Conservation (phyloP, 305 asterid species). For the Solanum hybrid region DNA sequence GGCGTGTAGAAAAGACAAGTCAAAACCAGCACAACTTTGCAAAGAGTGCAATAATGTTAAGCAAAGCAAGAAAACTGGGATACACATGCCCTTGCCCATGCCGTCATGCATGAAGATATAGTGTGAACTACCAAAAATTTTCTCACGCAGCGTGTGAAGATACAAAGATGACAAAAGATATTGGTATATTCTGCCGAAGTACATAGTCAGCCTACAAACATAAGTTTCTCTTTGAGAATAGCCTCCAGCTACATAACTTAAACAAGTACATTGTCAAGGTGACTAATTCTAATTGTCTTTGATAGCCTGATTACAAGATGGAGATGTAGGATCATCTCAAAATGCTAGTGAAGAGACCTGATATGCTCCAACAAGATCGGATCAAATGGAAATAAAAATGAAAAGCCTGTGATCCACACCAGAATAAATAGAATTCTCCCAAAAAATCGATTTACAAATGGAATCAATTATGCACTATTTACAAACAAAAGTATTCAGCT, state of each 20-base stretch:
- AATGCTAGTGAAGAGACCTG: constrained; percentile 1
- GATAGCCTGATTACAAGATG: background rate
- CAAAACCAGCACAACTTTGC: background rate
- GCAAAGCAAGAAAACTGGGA: background rate
- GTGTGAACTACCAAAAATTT: background rate
- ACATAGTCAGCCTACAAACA: background rate
- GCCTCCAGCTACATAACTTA: background rate
- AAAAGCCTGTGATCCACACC: background rate
- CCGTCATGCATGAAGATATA: background rate
- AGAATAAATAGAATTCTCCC: background rate
- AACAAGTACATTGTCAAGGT: background rate
- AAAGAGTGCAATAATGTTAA: background rate
- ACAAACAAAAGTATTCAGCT: background rate
- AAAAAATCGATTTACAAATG: background rate
- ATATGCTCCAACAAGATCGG: background rate
- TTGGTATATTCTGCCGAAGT: background rate
- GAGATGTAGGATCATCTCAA: background rate
- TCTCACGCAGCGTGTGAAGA: background rate
- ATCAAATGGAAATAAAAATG: background rate
- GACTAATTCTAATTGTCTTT: background rate
- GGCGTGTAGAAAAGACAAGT: background rate
- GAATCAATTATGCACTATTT: background rate
- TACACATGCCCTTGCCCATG: background rate
- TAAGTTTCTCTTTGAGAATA: background rate
- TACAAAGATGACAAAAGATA: background rate